Base-by-base conservation (phyloP, 2,329 filamentous ascomycete species). In the Trichoderma breve region DNA sequence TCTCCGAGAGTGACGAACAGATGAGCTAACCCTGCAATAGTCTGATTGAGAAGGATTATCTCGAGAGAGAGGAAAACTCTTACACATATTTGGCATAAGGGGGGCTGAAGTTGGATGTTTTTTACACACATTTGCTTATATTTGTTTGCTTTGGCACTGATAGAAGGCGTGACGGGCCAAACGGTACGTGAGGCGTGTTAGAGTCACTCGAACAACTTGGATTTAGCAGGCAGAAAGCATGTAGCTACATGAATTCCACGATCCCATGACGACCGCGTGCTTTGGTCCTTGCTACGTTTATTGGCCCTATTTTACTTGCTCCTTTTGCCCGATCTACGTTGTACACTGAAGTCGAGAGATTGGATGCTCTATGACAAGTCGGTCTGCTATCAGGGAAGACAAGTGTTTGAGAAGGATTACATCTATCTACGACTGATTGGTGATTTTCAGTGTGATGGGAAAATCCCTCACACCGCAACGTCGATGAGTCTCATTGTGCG, bases 1-100 rank as follows among this genome's bases (percentile, higher is more conserved):
- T 15, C 18, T 15, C 21, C n/a, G 11, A 26, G 36, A 3, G 12
- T 26, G 7, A 15, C 3, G 9, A 24, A 24, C 43, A 36, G 32
- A 47, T 43, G 24, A 32, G 70, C 71, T 74, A 65, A 74, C 71
- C 32, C 9, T 21, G 2, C 6, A n/a, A 55, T 76, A 94, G 93
- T 80, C 85, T 97, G 75, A 95, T 97, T 68, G 94, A 97, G 79
- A 97, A 97, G 83, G 94, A 97, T 75, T 97, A 97, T 77, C 90
- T 97, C 77, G 94, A 97, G 81, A 87, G 94, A 62, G 91, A 92
- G 74, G 93, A 91, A 26, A 89, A 89, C 68, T 82, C 84, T 51
- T 95, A 95, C 80, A 87, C 85, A 12, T 95, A 95, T 79, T 81
- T 94, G 71, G 90, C 92, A 73, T 93, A 82, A 75, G 71, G 53